Evolutionary conservation across 371 early-diverging fungal species (phyloP).

Genomic region (Mucor velutinosus): DNA sequence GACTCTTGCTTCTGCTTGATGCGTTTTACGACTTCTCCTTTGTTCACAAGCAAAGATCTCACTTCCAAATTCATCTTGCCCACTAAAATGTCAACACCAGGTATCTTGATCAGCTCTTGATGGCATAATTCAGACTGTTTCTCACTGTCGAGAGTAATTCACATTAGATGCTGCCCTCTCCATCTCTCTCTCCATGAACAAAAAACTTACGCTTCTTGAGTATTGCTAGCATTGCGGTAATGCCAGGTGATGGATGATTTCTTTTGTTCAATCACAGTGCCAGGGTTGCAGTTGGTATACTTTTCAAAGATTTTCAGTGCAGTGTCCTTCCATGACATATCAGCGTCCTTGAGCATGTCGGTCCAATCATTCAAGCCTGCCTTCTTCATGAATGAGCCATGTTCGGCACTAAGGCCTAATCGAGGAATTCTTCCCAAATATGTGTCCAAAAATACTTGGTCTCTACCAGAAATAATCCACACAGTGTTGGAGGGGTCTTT

Average conservation of each 20-base stretch:
- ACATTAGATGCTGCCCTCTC: neutral
- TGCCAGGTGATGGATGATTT: conserved; percentile 90
- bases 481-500: conserved; percentile 83
- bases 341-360: conserved; percentile 81
- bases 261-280: conserved; percentile 90
- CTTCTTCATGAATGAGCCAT: conserved; percentile 86
- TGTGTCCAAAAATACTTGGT: conserved; percentile 58
- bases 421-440: conserved; percentile 77
- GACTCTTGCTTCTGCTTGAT: conserved; percentile 28
- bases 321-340: conserved; percentile 86
- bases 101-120: conserved; percentile 76
- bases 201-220: conserved; percentile 53
- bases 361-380: conserved; percentile 79
- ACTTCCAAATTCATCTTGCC: conserved; percentile 98
- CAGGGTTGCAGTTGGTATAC: conserved; percentile 88
- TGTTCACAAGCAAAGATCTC: conserved; percentile 77
- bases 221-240: conserved; percentile 73
- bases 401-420: conserved; percentile 70
- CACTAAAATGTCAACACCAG: conserved; percentile 92
- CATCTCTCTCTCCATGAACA: neutral
- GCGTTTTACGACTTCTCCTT: conserved; percentile 95
- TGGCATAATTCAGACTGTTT: conserved; percentile 81
- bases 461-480: conserved; percentile 92
- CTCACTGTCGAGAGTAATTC: conserved; percentile 25
- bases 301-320: conserved; percentile 88